A percentile compares a stretch with the other conserved stretches of the same genome.
These are phyloP conservation scores for Leishmania mexicana DNA, from an alignment of 208 protist species.

Conservation along the genomic window DNA sequence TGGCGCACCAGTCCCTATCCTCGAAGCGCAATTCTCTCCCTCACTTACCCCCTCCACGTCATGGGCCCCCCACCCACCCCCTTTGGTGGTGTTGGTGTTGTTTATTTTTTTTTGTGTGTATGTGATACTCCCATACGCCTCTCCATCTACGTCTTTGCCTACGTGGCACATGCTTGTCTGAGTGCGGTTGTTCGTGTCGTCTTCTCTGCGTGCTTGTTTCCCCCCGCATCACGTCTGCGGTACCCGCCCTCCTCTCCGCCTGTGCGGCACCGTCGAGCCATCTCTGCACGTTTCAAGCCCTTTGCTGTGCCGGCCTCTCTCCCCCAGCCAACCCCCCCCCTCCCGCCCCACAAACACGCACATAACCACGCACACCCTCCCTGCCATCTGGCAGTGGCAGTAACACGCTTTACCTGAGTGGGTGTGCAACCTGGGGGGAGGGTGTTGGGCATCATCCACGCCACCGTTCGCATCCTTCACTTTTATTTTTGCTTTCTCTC, in stretches of 20 bases:
- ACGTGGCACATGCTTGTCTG: neutral
- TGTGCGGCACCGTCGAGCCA: too few species aligned
- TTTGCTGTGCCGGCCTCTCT: too few species aligned
- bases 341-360: too few species aligned
- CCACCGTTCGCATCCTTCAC: too few species aligned
- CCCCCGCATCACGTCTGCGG: too few species aligned
- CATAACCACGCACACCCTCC: too few species aligned
- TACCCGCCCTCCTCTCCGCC: too few species aligned
- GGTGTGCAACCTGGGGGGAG: neutral
- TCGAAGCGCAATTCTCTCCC: neutral
- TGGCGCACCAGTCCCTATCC: neutral
- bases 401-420: neutral
- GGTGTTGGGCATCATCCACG: neutral
- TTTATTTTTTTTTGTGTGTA: too few species aligned
- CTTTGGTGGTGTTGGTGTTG: neutral
- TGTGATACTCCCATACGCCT: neutral
- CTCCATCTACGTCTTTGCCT: neutral
- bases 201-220: neutral
- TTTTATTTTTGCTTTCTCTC: constrained; percentile 4
- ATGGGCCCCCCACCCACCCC: neutral
- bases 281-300: too few species aligned
- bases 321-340: too few species aligned
- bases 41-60: neutral
- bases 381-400: neutral
- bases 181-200: too few species aligned